Conservation (phyloP, 2,329 filamentous ascomycete genomes). For the Sclerotinia minor region DNA sequence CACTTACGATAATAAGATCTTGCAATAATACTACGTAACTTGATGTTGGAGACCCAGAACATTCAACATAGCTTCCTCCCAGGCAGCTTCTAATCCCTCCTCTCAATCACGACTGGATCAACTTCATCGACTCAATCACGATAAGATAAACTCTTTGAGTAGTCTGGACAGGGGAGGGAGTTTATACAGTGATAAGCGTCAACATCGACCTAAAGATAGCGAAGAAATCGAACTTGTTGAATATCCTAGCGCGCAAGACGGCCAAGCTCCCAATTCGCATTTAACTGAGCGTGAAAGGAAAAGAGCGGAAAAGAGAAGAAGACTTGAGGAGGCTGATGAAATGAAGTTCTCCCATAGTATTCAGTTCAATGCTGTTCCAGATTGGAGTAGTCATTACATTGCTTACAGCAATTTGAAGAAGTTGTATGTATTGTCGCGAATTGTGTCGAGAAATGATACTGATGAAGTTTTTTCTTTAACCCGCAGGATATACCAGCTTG, state of each 20-base stretch:
- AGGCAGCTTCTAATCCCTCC: constrained; percentile 32
- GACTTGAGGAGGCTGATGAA: constrained; percentile 73
- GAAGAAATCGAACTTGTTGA: constrained; percentile 41
- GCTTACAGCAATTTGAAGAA: constrained; percentile 99
- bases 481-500: constrained; percentile 85
- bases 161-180: constrained; percentile 30
- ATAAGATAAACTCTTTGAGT: constrained; percentile 28
- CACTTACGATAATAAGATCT: neutral
- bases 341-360: constrained; percentile 99
- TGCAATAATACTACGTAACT: neutral
- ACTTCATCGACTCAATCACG: constrained; percentile 23
- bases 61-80: constrained; percentile 35
- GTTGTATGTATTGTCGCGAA: constrained; percentile 60
- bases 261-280: constrained; percentile 17
- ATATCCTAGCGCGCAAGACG: constrained; percentile 29
- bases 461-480: neutral
- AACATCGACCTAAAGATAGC: constrained; percentile 27
- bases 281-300: constrained; percentile 43
- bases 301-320: constrained; percentile 63
- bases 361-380: constrained; percentile 99
- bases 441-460: neutral
- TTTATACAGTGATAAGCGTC: neutral
- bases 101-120: constrained; percentile 27
- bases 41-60: constrained; percentile 12
- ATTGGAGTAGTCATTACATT: constrained; percentile 98